Evolutionary conservation across 495 filamentous ascomycete species (phyloP), one percentile per base, ranked within the genome.

Genomic region (Daldinia grandis): DNA sequence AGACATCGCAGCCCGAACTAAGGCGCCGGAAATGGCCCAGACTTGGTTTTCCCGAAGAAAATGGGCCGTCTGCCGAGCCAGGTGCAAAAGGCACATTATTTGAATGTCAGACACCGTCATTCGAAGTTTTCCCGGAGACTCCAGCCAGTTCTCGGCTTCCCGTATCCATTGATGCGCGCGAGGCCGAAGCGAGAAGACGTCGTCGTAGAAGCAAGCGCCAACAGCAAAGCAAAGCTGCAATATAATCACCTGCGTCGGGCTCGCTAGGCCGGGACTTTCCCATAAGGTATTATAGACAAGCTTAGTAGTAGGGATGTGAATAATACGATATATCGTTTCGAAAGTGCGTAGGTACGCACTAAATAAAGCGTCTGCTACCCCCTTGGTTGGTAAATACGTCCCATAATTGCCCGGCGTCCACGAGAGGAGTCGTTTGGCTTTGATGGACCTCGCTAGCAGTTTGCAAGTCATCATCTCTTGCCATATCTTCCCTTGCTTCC

Each of bases 181-280:
- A 14, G 77, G 79, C 28, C 87, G 86, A 12, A 82, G 76, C 19
- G 81, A 72, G 35, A 74, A 77, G 0, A 63, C 64, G 12, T 83
- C 80, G 19, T 87, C 86, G 53, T 89, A 84, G 44, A 83, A 82
- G 73, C 81, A 83, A 15, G 82, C 68, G 3, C 88, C 88, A 58
- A 88, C 86, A 6, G 87, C 85, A 71, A 90, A 82, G 19, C 88
- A 82, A 24, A 91, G 76, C 58, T 90, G 82, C 0, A 91, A 70
- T 65, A 88, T 85, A 0, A 87, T 78, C 1, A 87, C 69, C 64
- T 89, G 88, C 1, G 75, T 72, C 0, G 58, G 60, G 40, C 68
- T 74, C 1, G 69, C 74, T 0, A 62, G 14, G n/a, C 57, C 37
- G 7, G 49, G 37, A 19, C 33, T 67, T 17, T 55, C 64, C 81